Base-by-base conservation (phyloP, 2,329 filamentous ascomycete species). In the Phyllosticta citribraziliensis region DNA sequence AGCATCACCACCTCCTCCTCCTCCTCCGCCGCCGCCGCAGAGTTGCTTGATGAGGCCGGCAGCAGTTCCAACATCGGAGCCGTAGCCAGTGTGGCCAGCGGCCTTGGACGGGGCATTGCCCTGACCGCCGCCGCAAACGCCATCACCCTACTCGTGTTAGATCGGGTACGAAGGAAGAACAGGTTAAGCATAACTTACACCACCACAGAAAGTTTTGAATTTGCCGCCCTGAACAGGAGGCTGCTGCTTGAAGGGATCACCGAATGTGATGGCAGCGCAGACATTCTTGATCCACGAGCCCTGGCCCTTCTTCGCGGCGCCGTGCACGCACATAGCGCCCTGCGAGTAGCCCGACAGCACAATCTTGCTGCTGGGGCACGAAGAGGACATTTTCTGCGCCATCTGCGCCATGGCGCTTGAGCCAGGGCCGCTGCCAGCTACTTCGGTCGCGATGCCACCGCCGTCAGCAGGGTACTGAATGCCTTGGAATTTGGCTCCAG, bases 401-500 rank as follows among this genome's bases (percentile, higher is more conserved):
- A 82, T 81, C 67, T 64, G 79, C 81, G 55, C 59, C 59, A 61
- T 61, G 50, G 54, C 55, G 20, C 19, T 19, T 5, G 59, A 56
- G 14, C 59, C 59, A 11, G 47, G 47, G 2, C 54, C 59, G 19
- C 17, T 19, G 17, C 59, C 59, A 2, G 55, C 53, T 5, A 61
- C 8, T 51, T 56, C 59, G 0, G 80, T 80, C 3, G 69, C 63
- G 11, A 73, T 61, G 17, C 58, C 58, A 52, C 66, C 59, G 64
- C 62, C 40, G 35, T 67, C 64, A 17, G 81, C 82, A 2, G 77
- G 70, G 66, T 84, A 84, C 47, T 79, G 72, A 20, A 84, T 78
- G 55, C 82, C 82, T 70, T 84, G 82, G 6, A 83, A 67, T 40
- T 65, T 64, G 53, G 69, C 72, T 11, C 77, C 79, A 62, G 82